Conservation (phyloP, 169 alveolate species). For the Cystoisospora suis region DNA sequence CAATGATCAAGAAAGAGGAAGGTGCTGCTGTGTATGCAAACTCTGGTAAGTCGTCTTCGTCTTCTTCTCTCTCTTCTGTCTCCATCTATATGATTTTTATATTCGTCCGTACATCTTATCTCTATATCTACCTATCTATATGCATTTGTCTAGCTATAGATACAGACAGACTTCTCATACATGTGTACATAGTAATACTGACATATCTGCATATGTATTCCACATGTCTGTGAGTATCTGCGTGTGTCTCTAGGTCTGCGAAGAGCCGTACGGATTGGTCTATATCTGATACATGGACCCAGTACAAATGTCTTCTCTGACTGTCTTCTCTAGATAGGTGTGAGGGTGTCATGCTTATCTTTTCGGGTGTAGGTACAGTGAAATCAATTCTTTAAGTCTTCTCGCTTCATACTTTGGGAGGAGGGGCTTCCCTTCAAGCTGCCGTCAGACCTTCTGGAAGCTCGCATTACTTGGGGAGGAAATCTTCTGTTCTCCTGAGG, state of each 20-base stretch:
- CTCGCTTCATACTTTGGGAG: background rate
- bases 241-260: background rate
- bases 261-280: too few relatives aligned
- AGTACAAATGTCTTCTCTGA: too few relatives aligned
- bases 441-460: slow-evolving; percentile 20
- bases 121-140: background rate
- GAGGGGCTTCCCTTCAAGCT: slow-evolving; percentile 3
- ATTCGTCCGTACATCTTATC: background rate
- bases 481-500: background rate
- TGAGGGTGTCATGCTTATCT: too few relatives aligned
- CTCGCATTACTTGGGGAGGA: slow-evolving; percentile 24
- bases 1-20: background rate
- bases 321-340: too few relatives aligned
- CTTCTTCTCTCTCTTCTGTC: background rate
- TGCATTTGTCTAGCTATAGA: background rate
- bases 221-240: too few relatives aligned
- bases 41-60: background rate
- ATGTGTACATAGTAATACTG: background rate
- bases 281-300: too few relatives aligned
- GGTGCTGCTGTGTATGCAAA: slow-evolving; percentile 28
- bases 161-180: background rate
- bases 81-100: background rate
- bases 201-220: background rate
- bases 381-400: background rate
- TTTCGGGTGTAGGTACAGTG: slow-evolving; percentile 3